Conservation (phyloP, 176 grass and related monocot genomes). For the Areca catechu region DNA sequence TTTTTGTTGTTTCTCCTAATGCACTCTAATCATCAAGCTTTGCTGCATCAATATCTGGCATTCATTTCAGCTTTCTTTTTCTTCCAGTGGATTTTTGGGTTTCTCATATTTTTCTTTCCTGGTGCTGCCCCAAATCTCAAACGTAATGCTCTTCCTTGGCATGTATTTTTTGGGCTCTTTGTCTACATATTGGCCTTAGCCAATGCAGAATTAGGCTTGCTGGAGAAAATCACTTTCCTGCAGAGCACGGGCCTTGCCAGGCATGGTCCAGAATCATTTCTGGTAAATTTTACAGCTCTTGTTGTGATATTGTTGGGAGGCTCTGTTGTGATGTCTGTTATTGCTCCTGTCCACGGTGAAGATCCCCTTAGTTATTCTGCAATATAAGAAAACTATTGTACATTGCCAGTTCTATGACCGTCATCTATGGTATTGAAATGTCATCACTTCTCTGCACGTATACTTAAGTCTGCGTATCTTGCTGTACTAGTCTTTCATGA, state of each 20-base stretch:
- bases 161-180: constrained; percentile 74
- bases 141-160: constrained; percentile 66
- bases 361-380: no score
- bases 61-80: not conserved
- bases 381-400: no score
- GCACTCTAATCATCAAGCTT: no score
- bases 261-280: constrained; percentile 60
- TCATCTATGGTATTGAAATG: no score
- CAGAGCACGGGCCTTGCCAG: constrained; percentile 58
- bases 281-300: constrained; percentile 76
- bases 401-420: no score
- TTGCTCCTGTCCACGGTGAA: no score
- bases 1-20: no score
- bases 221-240: constrained; percentile 88
- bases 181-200: constrained; percentile 76
- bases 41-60: not conserved
- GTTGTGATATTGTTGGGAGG: constrained; percentile 58
- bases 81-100: constrained; percentile 78
- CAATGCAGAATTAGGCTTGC: constrained; percentile 62
- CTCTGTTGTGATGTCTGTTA: constrained; percentile 11
- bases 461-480: no score
- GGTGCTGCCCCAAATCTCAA: constrained; percentile 32
- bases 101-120: constrained; percentile 66
- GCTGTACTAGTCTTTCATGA: no score
- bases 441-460: no score